Evolutionary conservation across 1,284 basidiomycete genomes (phyloP), one percentile per base, ranked within the genome.

Genomic region (Cutaneotrichosporon cutaneum): DNA sequence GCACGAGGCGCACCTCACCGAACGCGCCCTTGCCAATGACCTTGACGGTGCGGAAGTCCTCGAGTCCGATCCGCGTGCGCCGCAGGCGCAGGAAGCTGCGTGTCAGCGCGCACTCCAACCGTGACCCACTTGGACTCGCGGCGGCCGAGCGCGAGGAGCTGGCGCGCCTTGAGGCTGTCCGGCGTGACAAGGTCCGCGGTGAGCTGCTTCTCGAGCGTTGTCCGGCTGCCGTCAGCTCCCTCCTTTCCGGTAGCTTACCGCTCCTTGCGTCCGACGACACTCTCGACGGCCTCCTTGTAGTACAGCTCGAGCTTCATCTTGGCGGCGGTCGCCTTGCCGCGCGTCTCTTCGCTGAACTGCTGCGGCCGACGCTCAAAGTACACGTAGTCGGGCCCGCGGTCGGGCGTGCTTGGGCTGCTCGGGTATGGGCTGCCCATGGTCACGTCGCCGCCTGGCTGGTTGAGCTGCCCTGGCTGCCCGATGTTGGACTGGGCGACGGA

Each of bases 11-110:
- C 39, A 98, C 94, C 84, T 98, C 95, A 75, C 95, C 95, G 75
- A 98, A 98, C 16, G 95, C 96, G 71, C 95, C 96, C 82, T 98
- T 97, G 35, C 96, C 96, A 72, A 99, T 99, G 64, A 98, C 94
- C 80, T 99, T 99, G 75, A 99, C 90, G 2, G 96, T 98, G 68
- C 88, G 84, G 84, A 99, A 99, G 82, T 99, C 93, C 59, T 90
- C 84, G 57, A 98, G 82, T 36, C 92, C 94, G 68, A 99, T 90
- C 75, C 94, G 90, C 27, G 95, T 98, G 69, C 95, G 85, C 61
- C 92, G 86, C 61, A 99, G 82, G 35, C 96, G 87, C 59, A 99
- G 83, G 81, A 93, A 94, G 66, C 78, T 81, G 64, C 33, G 7
- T n/a, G 54, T 54, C 56, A 42, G 53, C 45, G 53, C 45, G 33